Evolutionary conservation across 2,329 filamentous ascomycete species (phyloP), one percentile per base, ranked within the genome.

Genomic region (Xylaria sp.): DNA sequence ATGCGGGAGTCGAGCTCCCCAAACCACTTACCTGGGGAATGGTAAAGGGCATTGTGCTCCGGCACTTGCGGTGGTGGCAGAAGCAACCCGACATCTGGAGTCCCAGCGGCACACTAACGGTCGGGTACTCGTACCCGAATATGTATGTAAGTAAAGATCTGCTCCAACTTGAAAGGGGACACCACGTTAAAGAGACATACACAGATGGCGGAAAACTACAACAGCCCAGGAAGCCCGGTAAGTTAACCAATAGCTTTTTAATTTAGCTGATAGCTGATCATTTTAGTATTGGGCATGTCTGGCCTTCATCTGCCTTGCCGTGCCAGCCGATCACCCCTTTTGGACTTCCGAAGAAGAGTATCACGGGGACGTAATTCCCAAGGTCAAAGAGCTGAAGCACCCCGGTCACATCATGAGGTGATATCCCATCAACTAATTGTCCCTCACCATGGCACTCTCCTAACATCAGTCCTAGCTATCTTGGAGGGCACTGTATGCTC

Each of bases 11-110:
- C 59, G 90, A 93, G 62, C 84, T 93, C 5, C 91, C 92, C 0
- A 84, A 84, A 7, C 91, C 92, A 0, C 81, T 94, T 62, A 91
- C 89, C 2, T 94, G 92, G 91, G 92, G 92, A 2, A 90, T 92
- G 74, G 89, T 94, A 17, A 93, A 93, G 79, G 92, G 92, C 2
- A 85, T 94, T 15, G 85, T 93, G 46, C 80, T 94, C 65, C 86
- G 92, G 15, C 90, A 94, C 75, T 81, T 95, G 46, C 85, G 92
- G 9, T 94, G 91, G 91, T 95, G 92, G 92, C 90, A 92, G 75
- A 90, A 86, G 0, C 91, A 94, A 73, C 82, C 86, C 31, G 87
- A 92, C 72, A 93, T 94, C 65, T 94, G 93, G 86, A 90, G 90
- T 64, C 81, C 89, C 0, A 90, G 90, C 69, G 92, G 92, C 40